Base-by-base conservation (phyloP, 257 asterid genomes). In the Phtheirospermum japonicum region DNA sequence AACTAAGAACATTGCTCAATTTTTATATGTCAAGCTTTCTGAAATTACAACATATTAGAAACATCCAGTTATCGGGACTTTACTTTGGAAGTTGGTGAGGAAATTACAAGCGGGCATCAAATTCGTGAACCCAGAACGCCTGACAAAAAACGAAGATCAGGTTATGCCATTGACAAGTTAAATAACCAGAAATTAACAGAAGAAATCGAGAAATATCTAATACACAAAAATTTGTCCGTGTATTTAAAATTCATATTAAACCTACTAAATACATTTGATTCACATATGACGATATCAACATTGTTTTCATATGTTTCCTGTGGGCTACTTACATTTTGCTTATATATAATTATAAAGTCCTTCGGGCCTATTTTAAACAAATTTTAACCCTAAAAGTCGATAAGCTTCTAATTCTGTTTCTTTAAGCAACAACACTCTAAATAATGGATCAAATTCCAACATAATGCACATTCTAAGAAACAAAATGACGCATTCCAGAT, bases 71-170 rank as follows among this genome's bases (percentile, higher is more conserved):
- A 37, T 39, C 58, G 14, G 64, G 60, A 59, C 58, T 57, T 51
- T 67, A 78, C 88, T 63, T 76, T 70, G 67, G 70, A 54, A 33
- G 48, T 65, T 45, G 72, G 65, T 39, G 77, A 67, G 64, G n/a
- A 52, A 57, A 60, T n/a, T 36, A 64, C 55, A 59, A 55, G 12
- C 14, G 75, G 28, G 62, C 62, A 36, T 80, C 82, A 84, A 43
- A 77, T 49, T 59, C 60, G 80, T 20, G 95, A 75, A 64, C 94
- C 91, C 63, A 83, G 66, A 51, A 88, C 57, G 50, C 87, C 87
- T 85, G 89, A 61, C 63, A 74, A 23, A 23, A 23, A 48, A 14
- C 61, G 64, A 64, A 49, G 52, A 73, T 70, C 40, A 16, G 2
- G 39, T 54, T 40, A 65, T 14, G 67, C 45, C 55, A 61, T 49